These are phyloP conservation scores for Oleoguttula mirabilis DNA, from an alignment of 495 filamentous ascomycete species.

Conservation along the genomic window DNA sequence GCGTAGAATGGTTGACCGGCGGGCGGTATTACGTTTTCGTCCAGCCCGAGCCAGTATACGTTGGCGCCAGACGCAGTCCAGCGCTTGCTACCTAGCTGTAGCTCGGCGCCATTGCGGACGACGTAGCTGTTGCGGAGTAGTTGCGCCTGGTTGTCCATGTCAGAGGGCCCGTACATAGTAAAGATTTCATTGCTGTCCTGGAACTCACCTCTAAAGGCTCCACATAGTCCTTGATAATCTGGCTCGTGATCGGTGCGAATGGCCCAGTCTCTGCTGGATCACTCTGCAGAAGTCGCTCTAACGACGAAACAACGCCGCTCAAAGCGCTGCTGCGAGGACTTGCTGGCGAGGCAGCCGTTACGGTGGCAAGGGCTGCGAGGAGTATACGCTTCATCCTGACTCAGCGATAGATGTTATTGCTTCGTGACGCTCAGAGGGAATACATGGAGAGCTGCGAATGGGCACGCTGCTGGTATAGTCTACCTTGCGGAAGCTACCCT, in stretches of 20 bases:
- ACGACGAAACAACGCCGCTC: too few species aligned
- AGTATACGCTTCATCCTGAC: too few species aligned
- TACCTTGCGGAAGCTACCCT: too few species aligned
- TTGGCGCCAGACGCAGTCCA: constrained; percentile 44
- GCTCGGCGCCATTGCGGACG: constrained; percentile 32
- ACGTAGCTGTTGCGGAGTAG: constrained; percentile 23
- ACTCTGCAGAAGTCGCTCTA: too few species aligned
- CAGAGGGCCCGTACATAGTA: background rate
- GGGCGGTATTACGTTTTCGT: constrained; percentile 44
- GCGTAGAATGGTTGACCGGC: constrained; percentile 39
- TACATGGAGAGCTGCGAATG: too few species aligned
- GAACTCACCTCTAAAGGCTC: constrained; percentile 8
- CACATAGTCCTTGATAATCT: constrained; percentile 8
- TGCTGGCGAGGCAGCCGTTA: too few species aligned
- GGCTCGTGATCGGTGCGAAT: constrained; percentile 7
- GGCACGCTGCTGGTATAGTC: too few species aligned
- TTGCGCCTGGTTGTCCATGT: constrained; percentile 2
- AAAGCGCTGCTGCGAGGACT: too few species aligned
- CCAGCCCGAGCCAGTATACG: constrained; percentile 45
- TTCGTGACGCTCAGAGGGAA: too few species aligned
- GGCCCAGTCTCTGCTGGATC: constrained; percentile 3
- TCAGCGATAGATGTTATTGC: too few species aligned
- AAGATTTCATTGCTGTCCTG: background rate
- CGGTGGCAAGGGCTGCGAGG: too few species aligned
- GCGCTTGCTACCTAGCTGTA: constrained; percentile 32